Conservation (phyloP, 2,329 filamentous ascomycete species). For the Graphium sp. region DNA sequence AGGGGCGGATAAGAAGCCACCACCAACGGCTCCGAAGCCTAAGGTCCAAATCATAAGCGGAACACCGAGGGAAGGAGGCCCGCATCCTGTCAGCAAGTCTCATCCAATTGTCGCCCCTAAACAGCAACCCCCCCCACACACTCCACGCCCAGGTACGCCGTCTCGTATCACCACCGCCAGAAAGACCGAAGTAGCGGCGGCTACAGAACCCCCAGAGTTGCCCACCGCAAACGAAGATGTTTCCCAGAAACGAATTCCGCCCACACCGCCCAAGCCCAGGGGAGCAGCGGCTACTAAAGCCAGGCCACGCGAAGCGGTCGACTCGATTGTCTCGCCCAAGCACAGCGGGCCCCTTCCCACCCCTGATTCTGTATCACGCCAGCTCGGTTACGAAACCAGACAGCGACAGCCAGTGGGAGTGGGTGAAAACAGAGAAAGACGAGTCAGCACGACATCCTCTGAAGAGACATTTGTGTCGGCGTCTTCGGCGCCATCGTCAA, state of each 20-base stretch:
- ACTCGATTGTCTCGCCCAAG: background rate
- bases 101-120: too few species aligned
- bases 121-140: too few species aligned
- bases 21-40: background rate
- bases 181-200: background rate
- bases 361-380: background rate
- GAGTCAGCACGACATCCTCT: slow-evolving; percentile 22
- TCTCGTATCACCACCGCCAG: background rate
- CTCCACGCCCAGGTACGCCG: too few species aligned
- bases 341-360: background rate
- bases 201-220: background rate
- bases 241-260: slow-evolving; percentile 11
- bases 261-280: slow-evolving; percentile 18
- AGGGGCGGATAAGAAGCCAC: slow-evolving; percentile 4
- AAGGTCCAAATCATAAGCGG: too few species aligned
- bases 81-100: background rate
- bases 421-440: slow-evolving; percentile 7
- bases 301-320: background rate
- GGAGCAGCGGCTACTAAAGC: slow-evolving; percentile 5
- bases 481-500: slow-evolving; percentile 16
- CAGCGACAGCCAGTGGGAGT: background rate
- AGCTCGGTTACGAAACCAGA: background rate
- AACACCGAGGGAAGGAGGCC: background rate
- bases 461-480: slow-evolving; percentile 27
- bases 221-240: background rate